phyloP scores from a whole-genome alignment of 192 early-diverging fungal species.

The Coemansia sp. region DNA sequence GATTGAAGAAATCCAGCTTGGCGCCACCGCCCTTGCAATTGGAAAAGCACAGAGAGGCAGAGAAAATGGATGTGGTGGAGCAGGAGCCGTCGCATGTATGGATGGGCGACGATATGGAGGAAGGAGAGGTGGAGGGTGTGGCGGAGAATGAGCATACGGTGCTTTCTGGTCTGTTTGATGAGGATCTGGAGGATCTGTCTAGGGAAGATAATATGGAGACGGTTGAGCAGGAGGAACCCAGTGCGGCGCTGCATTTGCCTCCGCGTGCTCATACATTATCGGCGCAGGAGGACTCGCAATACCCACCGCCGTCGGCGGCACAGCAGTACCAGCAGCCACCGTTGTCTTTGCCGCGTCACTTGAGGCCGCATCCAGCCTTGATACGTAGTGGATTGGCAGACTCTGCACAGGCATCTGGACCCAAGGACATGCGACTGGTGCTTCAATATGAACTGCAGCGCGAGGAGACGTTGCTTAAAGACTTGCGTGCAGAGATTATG shows the following conservation, averaged over 20 bases:
- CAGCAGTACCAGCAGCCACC: slow-evolving; percentile 7
- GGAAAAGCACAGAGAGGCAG: neutral
- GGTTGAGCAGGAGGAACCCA: neutral
- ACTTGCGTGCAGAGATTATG: slow-evolving; percentile 32
- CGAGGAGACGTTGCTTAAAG: slow-evolving; percentile 41
- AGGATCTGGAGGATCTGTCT: neutral
- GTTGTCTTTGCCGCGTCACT: neutral
- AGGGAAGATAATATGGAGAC: neutral
- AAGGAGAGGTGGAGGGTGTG: slow-evolving; percentile 7
- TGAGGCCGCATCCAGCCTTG: slow-evolving; percentile 19
- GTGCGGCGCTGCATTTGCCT: neutral
- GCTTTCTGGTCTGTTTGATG: neutral
- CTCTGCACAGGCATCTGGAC: neutral
- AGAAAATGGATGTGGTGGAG: too few species aligned
- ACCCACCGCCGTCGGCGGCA: neutral
- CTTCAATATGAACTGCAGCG: slow-evolving; percentile 43
- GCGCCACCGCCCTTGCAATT: slow-evolving; percentile 38
- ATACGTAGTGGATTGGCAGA: slow-evolving; percentile 9
- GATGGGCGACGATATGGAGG: slow-evolving; percentile 3
- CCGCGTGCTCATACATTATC: neutral
- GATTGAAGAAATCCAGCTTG: slow-evolving; percentile 43
- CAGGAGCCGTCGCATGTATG: too few species aligned
- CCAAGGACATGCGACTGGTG: slow-evolving; percentile 43
- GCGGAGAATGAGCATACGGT: slow-evolving; percentile 5
- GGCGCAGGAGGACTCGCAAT: too few species aligned